Evolutionary conservation across 140 eudicot species (phyloP).

Genomic region (Cichorium intybus): DNA sequence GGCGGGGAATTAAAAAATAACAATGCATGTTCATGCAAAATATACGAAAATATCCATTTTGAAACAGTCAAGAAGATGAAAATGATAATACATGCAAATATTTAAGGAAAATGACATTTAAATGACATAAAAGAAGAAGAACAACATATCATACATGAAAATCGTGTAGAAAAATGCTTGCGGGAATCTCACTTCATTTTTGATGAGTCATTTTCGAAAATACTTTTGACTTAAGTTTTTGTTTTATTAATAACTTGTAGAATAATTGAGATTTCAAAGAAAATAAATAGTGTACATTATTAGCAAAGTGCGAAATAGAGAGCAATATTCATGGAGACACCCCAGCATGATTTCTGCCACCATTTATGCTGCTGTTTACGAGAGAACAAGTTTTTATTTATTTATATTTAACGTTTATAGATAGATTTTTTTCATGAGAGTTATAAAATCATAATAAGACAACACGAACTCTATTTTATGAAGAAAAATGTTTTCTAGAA

Average conservation of each 20-base stretch:
- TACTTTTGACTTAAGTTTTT: not conserved
- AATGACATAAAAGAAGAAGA: not conserved
- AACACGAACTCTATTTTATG: not conserved
- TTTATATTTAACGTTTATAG: not conserved
- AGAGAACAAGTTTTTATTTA: slow-evolving; percentile 14
- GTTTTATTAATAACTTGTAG: not conserved
- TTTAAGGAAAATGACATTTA: not conserved
- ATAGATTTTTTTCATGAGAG: not conserved
- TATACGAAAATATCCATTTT: too few relatives aligned
- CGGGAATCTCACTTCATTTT: not conserved
- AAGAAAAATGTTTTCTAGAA: not conserved
- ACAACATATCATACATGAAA: not conserved
- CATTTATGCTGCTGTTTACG: slow-evolving; percentile 37
- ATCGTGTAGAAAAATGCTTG: not conserved
- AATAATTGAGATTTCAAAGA: not conserved
- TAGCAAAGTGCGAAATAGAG: slow-evolving; percentile 20
- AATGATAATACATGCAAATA: not conserved
- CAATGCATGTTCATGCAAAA: too few relatives aligned
- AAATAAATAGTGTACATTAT: not conserved
- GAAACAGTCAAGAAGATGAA: too few relatives aligned
- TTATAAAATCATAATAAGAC: not conserved
- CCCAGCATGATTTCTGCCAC: slow-evolving; percentile 52
- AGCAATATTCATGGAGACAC: slow-evolving; percentile 37
- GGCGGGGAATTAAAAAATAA: not conserved
- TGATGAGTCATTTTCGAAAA: not conserved